Evolutionary conservation across 768 basidiomycete genomes (phyloP), one percentile per base, ranked within the genome.

Genomic region (Boletus insuetus): DNA sequence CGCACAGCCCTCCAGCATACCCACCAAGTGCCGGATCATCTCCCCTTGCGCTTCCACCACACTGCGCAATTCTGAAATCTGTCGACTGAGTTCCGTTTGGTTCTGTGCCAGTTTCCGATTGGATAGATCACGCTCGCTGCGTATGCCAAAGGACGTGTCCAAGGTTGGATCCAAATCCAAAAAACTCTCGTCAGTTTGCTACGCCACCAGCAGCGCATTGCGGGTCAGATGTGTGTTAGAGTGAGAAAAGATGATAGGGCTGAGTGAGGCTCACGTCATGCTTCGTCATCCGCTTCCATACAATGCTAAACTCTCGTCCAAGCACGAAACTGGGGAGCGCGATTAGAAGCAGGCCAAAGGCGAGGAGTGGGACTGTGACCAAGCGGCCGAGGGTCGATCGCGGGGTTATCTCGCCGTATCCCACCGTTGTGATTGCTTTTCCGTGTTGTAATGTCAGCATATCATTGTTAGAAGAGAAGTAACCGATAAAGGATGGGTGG

Each of bases 251-350:
- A 13, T 39, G 16, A 4, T 1, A 19, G 31, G n/a, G n/a, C 14
- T 5, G 19, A 0, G 22, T 3, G 26, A 39, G 40, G 56, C 77
- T n/a, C 41, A 79, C 81, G 43, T 77, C 73, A 46, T 77, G 69
- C 19, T 67, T 72, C 1, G 78, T 79, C 90, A 94, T 92, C 31
- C 78, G 79, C 54, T 94, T 91, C 89, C 93, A 97, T 1, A 94
- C 90, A 13, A 86, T 75, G 55, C 91, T 91, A 68, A 97, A 97
- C 67, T 97, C 93, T 37, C 93, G 75, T 0, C 94, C 94, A 14
- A 97, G 82, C 1, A 97, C 94, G 65, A 97, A 96, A 64, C 85
- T 89, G 8, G 94, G 94, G 6, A 96, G 79, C 0, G 94, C 94
- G 65, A 97, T 94, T 40, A 95, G 78, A 0, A 97, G 78, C 11